Conservation (phyloP, 2,329 filamentous ascomycete genomes). For the Dactylellina drechsleri region DNA sequence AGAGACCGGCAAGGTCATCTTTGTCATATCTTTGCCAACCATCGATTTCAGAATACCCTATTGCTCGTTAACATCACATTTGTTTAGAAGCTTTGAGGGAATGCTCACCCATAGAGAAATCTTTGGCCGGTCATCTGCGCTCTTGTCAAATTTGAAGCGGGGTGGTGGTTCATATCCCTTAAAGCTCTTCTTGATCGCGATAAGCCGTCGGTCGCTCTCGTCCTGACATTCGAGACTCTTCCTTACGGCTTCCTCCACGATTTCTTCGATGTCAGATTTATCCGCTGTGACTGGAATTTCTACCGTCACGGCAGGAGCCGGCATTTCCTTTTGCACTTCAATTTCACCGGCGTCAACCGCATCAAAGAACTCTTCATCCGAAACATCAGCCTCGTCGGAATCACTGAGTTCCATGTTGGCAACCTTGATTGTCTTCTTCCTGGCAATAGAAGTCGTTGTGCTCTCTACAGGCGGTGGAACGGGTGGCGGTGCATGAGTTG, state of each 20-base stretch:
- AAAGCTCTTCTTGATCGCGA: slow-evolving; percentile 81
- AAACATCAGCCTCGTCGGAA: slow-evolving; percentile 77
- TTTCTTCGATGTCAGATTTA: slow-evolving; percentile 64
- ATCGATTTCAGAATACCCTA: slow-evolving; percentile 97
- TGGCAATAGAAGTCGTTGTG: slow-evolving; percentile 12
- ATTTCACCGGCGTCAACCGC: slow-evolving; percentile 93
- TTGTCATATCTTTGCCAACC: slow-evolving; percentile 99
- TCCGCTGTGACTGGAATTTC: slow-evolving; percentile 55
- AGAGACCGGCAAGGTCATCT: slow-evolving; percentile 97
- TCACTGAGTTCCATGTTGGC: slow-evolving; percentile 53
- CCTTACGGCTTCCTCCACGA: slow-evolving; percentile 47
- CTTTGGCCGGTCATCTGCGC: slow-evolving; percentile 90
- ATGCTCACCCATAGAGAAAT: slow-evolving; percentile 89
- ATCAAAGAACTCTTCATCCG: slow-evolving; percentile 95
- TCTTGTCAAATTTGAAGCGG: slow-evolving; percentile 81
- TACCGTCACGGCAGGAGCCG: slow-evolving; percentile 62
- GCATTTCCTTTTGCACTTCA: slow-evolving; percentile 76
- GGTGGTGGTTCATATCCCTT: slow-evolving; percentile 91
- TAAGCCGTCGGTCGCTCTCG: slow-evolving; percentile 65
- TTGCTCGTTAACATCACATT: neutral
- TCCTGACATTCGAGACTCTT: slow-evolving; percentile 60
- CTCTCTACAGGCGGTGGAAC: slow-evolving; percentile 54
- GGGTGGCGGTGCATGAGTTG: slow-evolving; percentile 16
- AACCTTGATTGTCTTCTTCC: slow-evolving; percentile 67
- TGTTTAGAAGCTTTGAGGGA: slow-evolving; percentile 43